Conservation (phyloP, 306 rosid genomes). For the Hippophae tibetana region DNA sequence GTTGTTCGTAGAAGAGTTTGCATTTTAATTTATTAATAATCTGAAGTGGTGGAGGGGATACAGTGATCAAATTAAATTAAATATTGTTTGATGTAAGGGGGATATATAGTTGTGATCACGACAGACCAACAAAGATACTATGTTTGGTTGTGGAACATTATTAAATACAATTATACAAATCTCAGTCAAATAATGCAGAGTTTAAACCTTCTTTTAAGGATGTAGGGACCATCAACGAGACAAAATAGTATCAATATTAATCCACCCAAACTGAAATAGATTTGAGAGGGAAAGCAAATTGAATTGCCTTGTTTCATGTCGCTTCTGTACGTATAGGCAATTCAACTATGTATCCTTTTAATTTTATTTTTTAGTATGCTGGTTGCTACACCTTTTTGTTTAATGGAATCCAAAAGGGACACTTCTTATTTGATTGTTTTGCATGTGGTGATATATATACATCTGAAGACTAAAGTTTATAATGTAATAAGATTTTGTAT, state of each 20-base stretch:
- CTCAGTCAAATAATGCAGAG: slow-evolving; percentile 12
- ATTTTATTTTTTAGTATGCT: no score
- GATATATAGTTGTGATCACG: slow-evolving; percentile 56
- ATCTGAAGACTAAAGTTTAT: neutral
- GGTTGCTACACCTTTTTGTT: neutral
- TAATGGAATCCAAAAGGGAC: slow-evolving; percentile 4
- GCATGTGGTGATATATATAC: no score
- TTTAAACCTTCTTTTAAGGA: slow-evolving; percentile 49
- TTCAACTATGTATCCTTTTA: no score
- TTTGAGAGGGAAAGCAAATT: slow-evolving; percentile 41
- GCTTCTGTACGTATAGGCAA: no score
- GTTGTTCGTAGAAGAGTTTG: no score
- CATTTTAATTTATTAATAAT: no score
- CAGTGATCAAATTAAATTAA: slow-evolving; percentile 39
- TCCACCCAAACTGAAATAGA: slow-evolving; percentile 31
- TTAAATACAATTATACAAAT: neutral
- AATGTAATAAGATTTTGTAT: no score
- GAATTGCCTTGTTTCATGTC: slow-evolving; percentile 41
- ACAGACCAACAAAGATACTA: slow-evolving; percentile 63
- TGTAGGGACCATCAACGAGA: slow-evolving; percentile 48
- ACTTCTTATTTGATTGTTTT: slow-evolving; percentile 14
- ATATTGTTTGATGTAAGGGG: slow-evolving; percentile 57
- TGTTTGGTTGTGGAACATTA: slow-evolving; percentile 42
- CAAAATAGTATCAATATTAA: slow-evolving; percentile 19
- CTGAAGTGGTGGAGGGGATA: slow-evolving; percentile 6